Conservation (phyloP, 1,139 yeast genomes). For the Nakaseomyces delphensis region DNA sequence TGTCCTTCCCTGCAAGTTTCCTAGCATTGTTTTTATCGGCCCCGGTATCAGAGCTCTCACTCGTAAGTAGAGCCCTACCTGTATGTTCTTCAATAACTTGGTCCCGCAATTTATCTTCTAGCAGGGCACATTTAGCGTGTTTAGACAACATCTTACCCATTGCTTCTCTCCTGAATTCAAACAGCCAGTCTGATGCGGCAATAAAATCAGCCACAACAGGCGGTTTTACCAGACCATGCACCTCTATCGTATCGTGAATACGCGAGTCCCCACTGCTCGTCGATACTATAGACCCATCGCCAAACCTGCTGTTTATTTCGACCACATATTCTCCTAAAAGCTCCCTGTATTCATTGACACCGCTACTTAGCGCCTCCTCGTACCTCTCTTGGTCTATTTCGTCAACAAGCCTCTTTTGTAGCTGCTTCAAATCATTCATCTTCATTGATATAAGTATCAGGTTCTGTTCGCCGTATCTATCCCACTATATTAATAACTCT, state of each 20-base stretch:
- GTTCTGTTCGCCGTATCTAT: no score
- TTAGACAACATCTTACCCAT: conserved; percentile 7
- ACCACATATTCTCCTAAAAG: conserved; percentile 1
- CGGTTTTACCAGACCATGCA: background rate
- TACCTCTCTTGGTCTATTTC: background rate
- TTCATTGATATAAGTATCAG: no score
- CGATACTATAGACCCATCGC: conserved; percentile 3
- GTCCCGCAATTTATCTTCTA: conserved; percentile 16
- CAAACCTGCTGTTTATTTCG: background rate
- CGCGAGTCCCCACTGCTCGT: background rate
- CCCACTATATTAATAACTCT: no score
- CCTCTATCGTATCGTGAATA: background rate
- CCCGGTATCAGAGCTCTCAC: background rate
- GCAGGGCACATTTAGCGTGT: conserved; percentile 8
- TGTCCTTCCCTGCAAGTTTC: conserved; percentile 25
- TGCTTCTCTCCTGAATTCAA: conserved; percentile 13
- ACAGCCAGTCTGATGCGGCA: conserved; percentile 17
- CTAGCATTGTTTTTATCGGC: background rate
- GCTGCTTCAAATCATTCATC: background rate
- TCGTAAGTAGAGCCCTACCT: conserved; percentile 7
- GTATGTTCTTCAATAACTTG: conserved; percentile 11
- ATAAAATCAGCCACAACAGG: background rate
- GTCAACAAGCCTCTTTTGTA: background rate
- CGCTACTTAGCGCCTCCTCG: conserved; percentile 5
- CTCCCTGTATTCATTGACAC: conserved; percentile 1